Percentiles rank a stretch among this genome's conserved stretches.
phyloP scores from a whole-genome alignment of 192 early-diverging fungal genomes.

The Backusella parvicylindrica region DNA sequence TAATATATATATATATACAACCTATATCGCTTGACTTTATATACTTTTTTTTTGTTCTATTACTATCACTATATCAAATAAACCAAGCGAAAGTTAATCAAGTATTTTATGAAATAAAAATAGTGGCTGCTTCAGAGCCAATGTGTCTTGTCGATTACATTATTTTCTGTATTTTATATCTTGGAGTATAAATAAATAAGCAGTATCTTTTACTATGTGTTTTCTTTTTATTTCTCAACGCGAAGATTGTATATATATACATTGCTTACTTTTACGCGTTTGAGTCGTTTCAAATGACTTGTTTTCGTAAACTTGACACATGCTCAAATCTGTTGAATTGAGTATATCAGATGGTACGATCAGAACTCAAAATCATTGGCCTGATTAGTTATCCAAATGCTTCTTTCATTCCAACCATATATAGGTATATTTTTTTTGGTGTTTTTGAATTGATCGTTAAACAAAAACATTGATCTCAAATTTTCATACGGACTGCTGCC shows the following conservation, averaged over 20 bases:
- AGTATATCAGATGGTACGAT: background rate
- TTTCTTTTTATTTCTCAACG: background rate
- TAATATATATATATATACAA: background rate
- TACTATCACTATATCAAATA: background rate
- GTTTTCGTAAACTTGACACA: background rate
- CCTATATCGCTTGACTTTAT: background rate
- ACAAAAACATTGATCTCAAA: no score
- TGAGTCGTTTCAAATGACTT: background rate
- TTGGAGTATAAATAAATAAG: no score
- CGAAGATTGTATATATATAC: background rate
- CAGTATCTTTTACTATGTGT: no score
- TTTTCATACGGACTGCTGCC: background rate
- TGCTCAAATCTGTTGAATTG: background rate
- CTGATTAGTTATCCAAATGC: background rate
- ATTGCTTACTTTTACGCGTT: background rate
- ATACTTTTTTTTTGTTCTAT: background rate
- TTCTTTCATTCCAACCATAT: background rate
- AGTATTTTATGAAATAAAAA: background rate
- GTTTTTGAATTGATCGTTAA: background rate
- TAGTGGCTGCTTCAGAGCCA: background rate
- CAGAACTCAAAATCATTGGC: background rate
- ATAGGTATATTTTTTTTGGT: background rate
- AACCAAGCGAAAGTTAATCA: background rate
- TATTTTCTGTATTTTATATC: background rate
- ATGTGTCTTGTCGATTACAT: background rate